A percentile compares a stretch with the other conserved stretches of the same genome.
Conservation (phyloP, 2,329 filamentous ascomycete species). For the Myriosclerotinia scirpicola region DNA sequence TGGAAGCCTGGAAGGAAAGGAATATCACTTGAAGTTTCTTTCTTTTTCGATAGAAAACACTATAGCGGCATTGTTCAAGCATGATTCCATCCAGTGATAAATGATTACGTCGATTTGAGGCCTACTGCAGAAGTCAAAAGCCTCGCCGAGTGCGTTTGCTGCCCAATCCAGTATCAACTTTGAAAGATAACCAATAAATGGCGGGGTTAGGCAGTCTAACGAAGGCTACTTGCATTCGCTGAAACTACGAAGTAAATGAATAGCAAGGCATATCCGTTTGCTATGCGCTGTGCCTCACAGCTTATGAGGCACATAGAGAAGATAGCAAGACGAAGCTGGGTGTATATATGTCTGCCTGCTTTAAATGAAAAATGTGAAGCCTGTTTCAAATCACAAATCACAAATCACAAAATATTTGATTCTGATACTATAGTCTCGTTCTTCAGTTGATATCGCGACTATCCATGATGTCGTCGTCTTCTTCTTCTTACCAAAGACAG, state of each 20-base stretch:
- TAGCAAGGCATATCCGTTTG: neutral
- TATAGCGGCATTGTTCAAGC: neutral
- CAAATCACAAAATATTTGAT: neutral
- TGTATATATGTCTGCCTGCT: too few species aligned
- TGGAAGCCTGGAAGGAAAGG: neutral
- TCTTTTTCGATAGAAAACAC: neutral
- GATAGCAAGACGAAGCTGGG: neutral
- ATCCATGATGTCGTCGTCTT: neutral
- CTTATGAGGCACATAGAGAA: neutral
- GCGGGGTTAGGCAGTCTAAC: too few species aligned
- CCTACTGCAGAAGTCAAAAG: neutral
- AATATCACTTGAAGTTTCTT: neutral
- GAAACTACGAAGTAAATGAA: neutral
- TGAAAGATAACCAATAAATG: neutral
- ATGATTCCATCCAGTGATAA: neutral
- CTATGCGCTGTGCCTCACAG: neutral
- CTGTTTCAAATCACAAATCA: too few species aligned
- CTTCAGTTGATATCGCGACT: neutral
- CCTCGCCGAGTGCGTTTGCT: slow-evolving; percentile 4
- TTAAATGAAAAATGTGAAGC: too few species aligned
- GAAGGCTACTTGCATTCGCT: neutral
- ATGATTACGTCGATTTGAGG: neutral
- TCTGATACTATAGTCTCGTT: neutral
- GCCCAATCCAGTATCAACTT: neutral
- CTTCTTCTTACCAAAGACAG: neutral